These are phyloP conservation scores for Pterocarpus macrocarpus DNA, from an alignment of 306 rosid species.

Conservation along the genomic window DNA sequence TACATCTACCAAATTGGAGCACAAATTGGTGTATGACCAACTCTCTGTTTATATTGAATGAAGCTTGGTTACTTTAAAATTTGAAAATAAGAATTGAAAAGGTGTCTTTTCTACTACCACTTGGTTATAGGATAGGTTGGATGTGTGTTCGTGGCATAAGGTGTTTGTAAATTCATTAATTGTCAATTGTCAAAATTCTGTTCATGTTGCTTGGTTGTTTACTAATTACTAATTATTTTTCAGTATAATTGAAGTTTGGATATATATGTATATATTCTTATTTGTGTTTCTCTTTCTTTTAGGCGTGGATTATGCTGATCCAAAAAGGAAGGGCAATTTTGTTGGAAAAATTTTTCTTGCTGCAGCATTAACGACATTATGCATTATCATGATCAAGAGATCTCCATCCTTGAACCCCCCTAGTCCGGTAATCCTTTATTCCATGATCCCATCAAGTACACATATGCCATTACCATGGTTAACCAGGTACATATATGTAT, in stretches of 20 bases:
- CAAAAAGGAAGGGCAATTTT: slow-evolving; percentile 76
- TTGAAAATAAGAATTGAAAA: slow-evolving; percentile 7
- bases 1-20: slow-evolving; percentile 17
- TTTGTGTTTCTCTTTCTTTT: slow-evolving; percentile 38
- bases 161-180: slow-evolving; percentile 6
- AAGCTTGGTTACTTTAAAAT: slow-evolving; percentile 23
- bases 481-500: no score
- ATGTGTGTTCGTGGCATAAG: slow-evolving; percentile 22
- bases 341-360: slow-evolving; percentile 82
- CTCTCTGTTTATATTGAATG: neutral
- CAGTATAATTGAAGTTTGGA: slow-evolving; percentile 17
- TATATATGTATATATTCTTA: neutral
- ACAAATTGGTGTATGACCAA: neutral
- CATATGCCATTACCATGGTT: no score
- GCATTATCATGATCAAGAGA: slow-evolving; percentile 82
- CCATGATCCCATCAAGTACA: neutral
- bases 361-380: slow-evolving; percentile 77
- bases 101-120: slow-evolving; percentile 33
- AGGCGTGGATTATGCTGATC: slow-evolving; percentile 92
- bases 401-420: slow-evolving; percentile 81
- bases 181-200: slow-evolving; percentile 25
- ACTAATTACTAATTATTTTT: neutral
- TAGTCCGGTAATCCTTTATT: slow-evolving; percentile 66
- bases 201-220: slow-evolving; percentile 19
- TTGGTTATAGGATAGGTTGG: slow-evolving; percentile 28